Base-by-base conservation (phyloP, 345 rosid species). In the Conringia planisiliqua region DNA sequence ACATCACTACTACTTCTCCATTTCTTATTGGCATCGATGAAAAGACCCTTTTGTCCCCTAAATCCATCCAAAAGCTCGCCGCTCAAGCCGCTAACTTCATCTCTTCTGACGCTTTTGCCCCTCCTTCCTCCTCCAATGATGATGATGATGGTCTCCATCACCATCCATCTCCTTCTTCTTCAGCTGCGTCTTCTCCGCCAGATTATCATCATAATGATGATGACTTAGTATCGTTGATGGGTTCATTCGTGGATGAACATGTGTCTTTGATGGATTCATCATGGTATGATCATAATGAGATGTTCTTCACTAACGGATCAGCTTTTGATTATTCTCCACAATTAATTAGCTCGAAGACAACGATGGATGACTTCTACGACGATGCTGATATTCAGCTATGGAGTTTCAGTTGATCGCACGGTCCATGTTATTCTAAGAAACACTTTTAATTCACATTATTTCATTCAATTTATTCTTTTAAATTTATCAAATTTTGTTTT, bases 1-100 rank as follows among this genome's bases (percentile, higher is more conserved):
- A 72, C 61, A 63, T 85, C 39, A 74, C 84, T 24, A 72, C 85
- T 0, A 71, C 80, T 66, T 72, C 80, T 70, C 68, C 71, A 8
- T 43, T 70, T 62, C 71, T 77, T 50, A 57, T 75, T 58, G 85
- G 82, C 50, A 63, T 66, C 52, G 62, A 71, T 36, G 70, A 80
- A 58, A 76, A 83, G 56, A 70, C 87, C 43, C 33, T 78, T 54
- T 77, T 92, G 87, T 92, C 97, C 44, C 99, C 99, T 0, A 95
- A 90, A 66, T 85, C 96, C 18, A 90, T 95, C 69, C 99, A 95
- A 82, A 87, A 89, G 66, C 71, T 82, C 7, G 99, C 99, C 3
- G 91, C 98, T 0, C 88, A 87, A 3, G 97, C 98, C 2, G 98
- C 98, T 9, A 81, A 81, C 65, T 68, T 66, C 16, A 22, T 68